Base-by-base conservation (phyloP, 352 stramenopile genomes). In the Globisporangium sylvaticum region DNA sequence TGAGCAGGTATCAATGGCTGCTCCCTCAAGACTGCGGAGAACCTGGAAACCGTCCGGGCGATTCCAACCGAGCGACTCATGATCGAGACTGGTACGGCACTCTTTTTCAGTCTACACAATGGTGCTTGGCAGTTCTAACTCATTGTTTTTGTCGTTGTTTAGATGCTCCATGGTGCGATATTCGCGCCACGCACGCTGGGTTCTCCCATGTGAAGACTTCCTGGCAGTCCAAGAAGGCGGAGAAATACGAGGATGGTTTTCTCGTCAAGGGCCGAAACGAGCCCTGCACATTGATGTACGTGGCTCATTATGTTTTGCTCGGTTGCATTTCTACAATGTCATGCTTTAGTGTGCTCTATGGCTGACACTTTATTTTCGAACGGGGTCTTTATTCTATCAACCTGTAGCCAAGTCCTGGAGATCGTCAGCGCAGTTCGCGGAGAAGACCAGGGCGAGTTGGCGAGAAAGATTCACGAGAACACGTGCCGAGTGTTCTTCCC, bases 121-220 rank as follows among this genome's bases (percentile, higher is more conserved):
- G 12, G 18, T 42, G 12, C 14, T 29, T 57, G 8, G 3, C 8
- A 27, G 18, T 2, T 4, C 29, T 44, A 27, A 59, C 18, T 22
- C 6, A 9, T 50, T 50, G 15, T 50, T 27, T 44, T 15, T 58
- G 27, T 25, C 18, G 15, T 37, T 58, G 14, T 8, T 24, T 10
- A 92, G 97, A 99, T 76, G 94, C 92, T 59, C 97, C 97, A 25
- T 99, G 96, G 93, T 99, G 96, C 74, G 96, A 98, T 70, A 97
- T 99, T 58, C 91, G 95, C 42, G 75, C 84, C 10, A 98, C 95
- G 1, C 96, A 99, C 76, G 95, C 96, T 46, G 89, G 96, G 3
- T 92, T 90, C 59, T 8, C 69, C 12, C 89, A 96, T 62, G 81
- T 99, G 18, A 75, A 92, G 68, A 99, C 94, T 5, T 82, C 71